Base-by-base conservation (phyloP, 495 filamentous ascomycete species). In the Penicillium subrubescens region DNA sequence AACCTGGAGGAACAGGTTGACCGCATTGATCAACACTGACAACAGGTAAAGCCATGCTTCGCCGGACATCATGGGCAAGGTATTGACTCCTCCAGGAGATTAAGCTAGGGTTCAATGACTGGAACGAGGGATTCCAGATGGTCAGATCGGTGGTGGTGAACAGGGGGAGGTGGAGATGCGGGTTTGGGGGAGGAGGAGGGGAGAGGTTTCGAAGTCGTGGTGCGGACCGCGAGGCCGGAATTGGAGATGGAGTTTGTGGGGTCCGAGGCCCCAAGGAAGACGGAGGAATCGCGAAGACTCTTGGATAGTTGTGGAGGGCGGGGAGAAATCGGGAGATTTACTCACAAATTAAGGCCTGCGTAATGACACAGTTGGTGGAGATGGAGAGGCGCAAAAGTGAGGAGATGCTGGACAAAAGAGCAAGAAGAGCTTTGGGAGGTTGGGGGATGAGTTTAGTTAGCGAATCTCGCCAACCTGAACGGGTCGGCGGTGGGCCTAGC, bases 41-140 rank as follows among this genome's bases (percentile, higher is more conserved):
- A 99, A 85, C 70, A 99, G 90, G 84, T 96, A 99, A 76, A 99
- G 86, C 96, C 94, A 99, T 81, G 94, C 95, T 88, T 99, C 94
- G 74, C 94, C 94, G 70, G 94, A 97, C 94, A 99, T 99, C 65
- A 81, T 96, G 83, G 79, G 65, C 59, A 70, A 41, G 60, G 52
- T 39, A 59, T 65, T 51, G 69, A 68, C 25, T 54, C 33, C 27
- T 41, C 41, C 58, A 29, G 21, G 51, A 33, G 23, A 46, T n/a
- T n/a, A 25, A 33, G 50, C 34, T 61, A 5, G 33, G 37, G 14
- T 53, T 61, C 48, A 67, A 71, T 63, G 31, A 55, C 60, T 64
- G 41, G 48, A 27, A 52, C 46, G 31, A 60, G 23, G 19, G 19
- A 1, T 43, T 34, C 50, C 23, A 61, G 37, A 52, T 52, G 44